Percentiles rank a stretch among this genome's conserved stretches.
Evolutionary conservation across 257 asterid species (phyloP).

Genomic region (Solanum virginianum): DNA sequence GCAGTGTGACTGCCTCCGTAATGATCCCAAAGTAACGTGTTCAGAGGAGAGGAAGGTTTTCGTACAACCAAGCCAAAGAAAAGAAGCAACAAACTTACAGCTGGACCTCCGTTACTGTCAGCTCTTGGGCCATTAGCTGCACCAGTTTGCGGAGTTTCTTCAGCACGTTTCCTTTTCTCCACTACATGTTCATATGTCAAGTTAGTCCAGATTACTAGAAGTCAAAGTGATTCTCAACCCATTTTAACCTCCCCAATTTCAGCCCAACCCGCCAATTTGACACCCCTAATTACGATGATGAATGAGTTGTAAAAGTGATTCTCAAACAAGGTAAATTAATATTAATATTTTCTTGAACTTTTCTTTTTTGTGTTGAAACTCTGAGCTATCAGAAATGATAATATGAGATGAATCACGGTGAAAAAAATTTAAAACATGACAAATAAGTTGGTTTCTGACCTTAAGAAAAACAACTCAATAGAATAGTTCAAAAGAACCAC

Average conservation of each 20-base stretch:
- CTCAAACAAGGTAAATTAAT: too few species aligned
- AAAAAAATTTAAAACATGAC: neutral
- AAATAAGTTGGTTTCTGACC: neutral
- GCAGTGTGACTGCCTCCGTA: neutral
- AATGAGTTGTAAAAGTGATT: too few species aligned
- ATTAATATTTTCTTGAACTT: too few species aligned
- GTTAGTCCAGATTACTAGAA: neutral
- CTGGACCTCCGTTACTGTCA: slow-evolving; percentile 67
- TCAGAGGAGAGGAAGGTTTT: neutral
- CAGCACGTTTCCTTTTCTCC: slow-evolving; percentile 56
- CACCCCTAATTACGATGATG: too few species aligned
- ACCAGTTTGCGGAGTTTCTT: slow-evolving; percentile 51
- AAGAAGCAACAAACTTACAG: slow-evolving; percentile 44
- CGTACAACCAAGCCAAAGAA: neutral
- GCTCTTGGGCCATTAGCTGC: slow-evolving; percentile 56
- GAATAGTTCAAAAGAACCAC: neutral
- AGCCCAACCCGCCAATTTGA: too few species aligned
- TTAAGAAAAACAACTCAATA: neutral
- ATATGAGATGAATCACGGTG: too few species aligned
- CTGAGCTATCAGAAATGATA: too few species aligned
- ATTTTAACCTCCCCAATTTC: too few species aligned
- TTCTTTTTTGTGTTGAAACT: too few species aligned
- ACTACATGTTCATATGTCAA: slow-evolving; percentile 21
- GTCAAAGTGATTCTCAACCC: neutral
- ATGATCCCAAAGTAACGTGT: neutral